A percentile compares a stretch with the other conserved stretches of the same genome.
phyloP scores from a whole-genome alignment of 352 stramenopile species.

The Plasmopara muralis region DNA sequence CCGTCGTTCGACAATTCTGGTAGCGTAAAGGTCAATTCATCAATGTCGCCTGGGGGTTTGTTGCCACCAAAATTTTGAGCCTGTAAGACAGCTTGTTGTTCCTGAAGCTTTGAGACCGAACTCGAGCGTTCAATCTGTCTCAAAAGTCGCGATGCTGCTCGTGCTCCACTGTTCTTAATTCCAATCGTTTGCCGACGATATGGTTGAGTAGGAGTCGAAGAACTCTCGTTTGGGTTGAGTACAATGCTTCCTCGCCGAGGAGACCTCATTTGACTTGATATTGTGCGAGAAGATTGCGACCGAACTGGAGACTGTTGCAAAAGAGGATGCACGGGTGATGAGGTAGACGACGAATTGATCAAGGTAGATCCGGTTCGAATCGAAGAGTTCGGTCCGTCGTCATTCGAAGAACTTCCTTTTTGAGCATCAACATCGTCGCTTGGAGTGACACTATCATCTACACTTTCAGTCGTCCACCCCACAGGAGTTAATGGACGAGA shows the following conservation, averaged over 20 bases:
- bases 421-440: background rate
- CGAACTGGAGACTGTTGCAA: background rate
- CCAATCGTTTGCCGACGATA: slow-evolving; percentile 20
- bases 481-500: slow-evolving; percentile 17
- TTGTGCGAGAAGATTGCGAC: slow-evolving; percentile 4
- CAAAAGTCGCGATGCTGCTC: slow-evolving; percentile 2
- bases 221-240: slow-evolving; percentile 4
- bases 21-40: slow-evolving; percentile 47
- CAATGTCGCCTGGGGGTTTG: slow-evolving; percentile 16
- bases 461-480: slow-evolving; percentile 7
- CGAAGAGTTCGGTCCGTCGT: background rate
- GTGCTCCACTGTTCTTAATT: slow-evolving; percentile 11
- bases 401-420: background rate
- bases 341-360: background rate
- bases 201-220: slow-evolving; percentile 5
- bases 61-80: slow-evolving; percentile 14
- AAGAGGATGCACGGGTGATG: background rate
- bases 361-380: background rate
- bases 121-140: slow-evolving; percentile 7
- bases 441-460: background rate
- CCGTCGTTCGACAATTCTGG: slow-evolving; percentile 45
- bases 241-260: slow-evolving; percentile 1
- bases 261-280: slow-evolving; percentile 8
- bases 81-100: slow-evolving; percentile 5
- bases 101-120: slow-evolving; percentile 2